Percentiles rank a stretch among this genome's conserved stretches.
Conservation (phyloP, 257 asterid genomes). For the Solanum bulbocastanum region DNA sequence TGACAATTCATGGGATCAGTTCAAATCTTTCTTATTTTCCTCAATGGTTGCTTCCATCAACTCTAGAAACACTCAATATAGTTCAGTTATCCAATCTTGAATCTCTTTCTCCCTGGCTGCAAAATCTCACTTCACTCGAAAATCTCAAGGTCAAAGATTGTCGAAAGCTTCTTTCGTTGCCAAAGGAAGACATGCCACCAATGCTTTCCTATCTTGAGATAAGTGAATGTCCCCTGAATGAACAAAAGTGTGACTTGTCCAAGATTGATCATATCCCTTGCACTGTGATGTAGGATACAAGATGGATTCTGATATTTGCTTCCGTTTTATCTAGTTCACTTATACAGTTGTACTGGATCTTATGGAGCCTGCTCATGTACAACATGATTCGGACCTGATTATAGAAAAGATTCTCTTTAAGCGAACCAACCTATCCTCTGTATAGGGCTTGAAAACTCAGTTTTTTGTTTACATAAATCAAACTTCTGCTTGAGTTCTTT, state of each 20-base stretch:
- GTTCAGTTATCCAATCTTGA: conserved; percentile 14
- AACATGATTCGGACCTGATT: background rate
- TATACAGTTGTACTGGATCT: no score
- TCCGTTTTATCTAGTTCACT: background rate
- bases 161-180: conserved; percentile 20
- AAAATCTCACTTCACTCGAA: conserved; percentile 38
- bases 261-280: conserved; percentile 43
- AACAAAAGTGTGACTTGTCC: conserved; percentile 23
- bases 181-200: conserved; percentile 30
- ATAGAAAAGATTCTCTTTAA: no score
- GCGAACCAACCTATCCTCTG: no score
- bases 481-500: no score
- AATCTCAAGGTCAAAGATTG: conserved; percentile 36
- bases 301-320: background rate
- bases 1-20: conserved; percentile 25
- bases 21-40: conserved; percentile 22
- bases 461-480: no score
- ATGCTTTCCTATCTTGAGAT: conserved; percentile 41
- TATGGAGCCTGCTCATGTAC: background rate
- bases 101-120: conserved; percentile 44
- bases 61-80: conserved; percentile 30
- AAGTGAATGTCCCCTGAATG: conserved; percentile 28
- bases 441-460: background rate
- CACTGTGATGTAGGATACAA: conserved; percentile 26
- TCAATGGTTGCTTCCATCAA: conserved; percentile 38